Conservation (phyloP, 2,329 filamentous ascomycete genomes). For the Fusarium udum region DNA sequence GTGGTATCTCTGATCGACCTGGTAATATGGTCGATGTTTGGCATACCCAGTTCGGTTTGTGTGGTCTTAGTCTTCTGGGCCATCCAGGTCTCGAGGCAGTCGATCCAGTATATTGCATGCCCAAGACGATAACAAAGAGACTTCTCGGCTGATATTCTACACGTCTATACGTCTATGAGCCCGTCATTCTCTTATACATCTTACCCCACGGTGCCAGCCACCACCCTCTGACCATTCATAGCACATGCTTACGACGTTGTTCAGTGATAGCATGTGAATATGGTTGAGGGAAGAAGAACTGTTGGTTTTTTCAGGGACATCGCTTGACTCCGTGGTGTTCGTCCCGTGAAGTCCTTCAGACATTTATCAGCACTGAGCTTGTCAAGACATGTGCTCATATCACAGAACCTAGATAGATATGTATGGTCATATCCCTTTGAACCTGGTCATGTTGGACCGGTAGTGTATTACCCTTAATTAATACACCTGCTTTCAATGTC, state of each 20-base stretch:
- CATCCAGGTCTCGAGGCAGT: slow-evolving; percentile 81
- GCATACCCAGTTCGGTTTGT: slow-evolving; percentile 89
- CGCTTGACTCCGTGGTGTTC: slow-evolving; percentile 37
- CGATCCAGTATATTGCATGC: slow-evolving; percentile 89
- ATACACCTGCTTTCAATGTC: not conserved
- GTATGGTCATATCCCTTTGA: not conserved
- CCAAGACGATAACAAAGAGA: slow-evolving; percentile 70
- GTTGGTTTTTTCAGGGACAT: slow-evolving; percentile 44
- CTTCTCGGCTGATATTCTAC: slow-evolving; percentile 55
- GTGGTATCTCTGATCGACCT: slow-evolving; percentile 89
- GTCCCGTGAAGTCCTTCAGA: slow-evolving; percentile 44
- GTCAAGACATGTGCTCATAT: not conserved
- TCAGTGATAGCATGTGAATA: slow-evolving; percentile 73
- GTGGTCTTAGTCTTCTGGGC: slow-evolving; percentile 84
- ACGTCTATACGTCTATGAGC: not conserved
- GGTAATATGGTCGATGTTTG: slow-evolving; percentile 98
- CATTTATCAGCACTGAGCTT: slow-evolving; percentile 12
- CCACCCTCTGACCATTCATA: slow-evolving; percentile 74
- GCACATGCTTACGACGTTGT: slow-evolving; percentile 62
- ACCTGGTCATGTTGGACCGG: not conserved
- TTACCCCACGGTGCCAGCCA: not conserved
- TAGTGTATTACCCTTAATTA: not conserved
- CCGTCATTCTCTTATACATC: not conserved
- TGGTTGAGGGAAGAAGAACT: slow-evolving; percentile 69
- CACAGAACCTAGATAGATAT: not conserved